A percentile compares a stretch with the other conserved stretches of the same genome.
Evolutionary conservation across 2,329 filamentous ascomycete genomes (phyloP).

Genomic region (Trichoderma harzianum): DNA sequence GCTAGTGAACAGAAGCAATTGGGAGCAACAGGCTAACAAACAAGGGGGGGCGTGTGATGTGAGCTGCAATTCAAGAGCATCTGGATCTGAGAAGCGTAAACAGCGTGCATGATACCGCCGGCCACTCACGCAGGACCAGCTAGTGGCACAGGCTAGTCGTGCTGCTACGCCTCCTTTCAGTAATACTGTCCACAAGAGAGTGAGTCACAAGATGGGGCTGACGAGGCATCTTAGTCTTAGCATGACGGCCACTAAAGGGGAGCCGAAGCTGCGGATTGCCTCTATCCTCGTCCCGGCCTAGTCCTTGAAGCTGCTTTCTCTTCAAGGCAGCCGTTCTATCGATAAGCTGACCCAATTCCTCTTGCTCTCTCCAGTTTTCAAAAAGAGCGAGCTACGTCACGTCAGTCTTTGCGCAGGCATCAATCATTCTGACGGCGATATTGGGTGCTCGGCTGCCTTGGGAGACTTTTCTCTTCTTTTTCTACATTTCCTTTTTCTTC

Average conservation of each 20-base stretch:
- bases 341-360: not conserved
- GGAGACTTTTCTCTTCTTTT: not conserved
- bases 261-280: slow-evolving; percentile 14
- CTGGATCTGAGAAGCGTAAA: slow-evolving; percentile 15
- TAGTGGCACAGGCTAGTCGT: not conserved
- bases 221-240: slow-evolving; percentile 2
- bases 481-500: not conserved
- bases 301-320: not conserved
- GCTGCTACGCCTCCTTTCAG: slow-evolving; percentile 6
- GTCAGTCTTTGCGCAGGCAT: not conserved
- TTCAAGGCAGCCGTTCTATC: slow-evolving; percentile 3
- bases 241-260: slow-evolving; percentile 14
- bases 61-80: not conserved
- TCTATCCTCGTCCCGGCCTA: slow-evolving; percentile 6
- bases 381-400: not conserved
- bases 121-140: slow-evolving; percentile 3
- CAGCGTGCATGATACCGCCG: slow-evolving; percentile 9
- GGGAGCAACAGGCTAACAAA: not conserved
- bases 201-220: slow-evolving; percentile 20
- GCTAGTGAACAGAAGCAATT: not conserved
- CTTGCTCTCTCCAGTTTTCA: not conserved
- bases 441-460: not conserved
- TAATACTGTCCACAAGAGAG: not conserved
- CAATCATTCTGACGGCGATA: not conserved
- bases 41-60: not conserved